Base-by-base conservation (phyloP, 176 grass and related monocot species). In the Cenchrus americanus region DNA sequence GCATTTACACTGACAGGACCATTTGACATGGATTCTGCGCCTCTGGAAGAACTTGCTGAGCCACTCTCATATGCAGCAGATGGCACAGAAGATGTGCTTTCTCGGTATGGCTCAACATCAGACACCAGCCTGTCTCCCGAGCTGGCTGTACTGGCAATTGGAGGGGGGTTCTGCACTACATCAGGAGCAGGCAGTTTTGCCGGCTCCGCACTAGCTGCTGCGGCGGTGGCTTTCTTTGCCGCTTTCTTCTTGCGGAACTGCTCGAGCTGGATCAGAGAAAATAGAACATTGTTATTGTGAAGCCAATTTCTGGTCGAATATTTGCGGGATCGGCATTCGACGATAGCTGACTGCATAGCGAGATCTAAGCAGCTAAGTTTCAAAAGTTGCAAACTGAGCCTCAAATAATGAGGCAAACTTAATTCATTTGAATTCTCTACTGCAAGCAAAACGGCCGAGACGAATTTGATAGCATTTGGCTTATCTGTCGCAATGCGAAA, bases 221-320 rank as follows among this genome's bases (percentile, higher is more conserved):
- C 6, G 19, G 90, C 79, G 46, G 82, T 80, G 3, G 84, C 70
- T 79, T 91, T 94, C 64, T 91, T 94, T 14, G 78, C 69, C 48
- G 90, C 84, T 82, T 96, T 99, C 64, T 91, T 93, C 90, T 87
- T 99, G 10, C 97, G 97, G 75, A 96, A 99, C 84, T 99, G 93
- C 68, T 92, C 97, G 46, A 99, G 87, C 97, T 99, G 89, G 58
- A 87, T 88, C 66, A 77, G n/a, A 57, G n/a, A 76, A 89, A 84
- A 91, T 32, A 59, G 19, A 34, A 84, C 49, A 42, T 8, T 22
- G 9, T 91, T 83, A 83, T 80, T 34, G 6, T 14, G 47, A 24
- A 78, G 81, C 12, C 80, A 84, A 55, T 0, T 54, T 69, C 5
- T 26, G 75, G 69, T 80, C 11, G 55, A 80, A 69, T 41, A 19